These are phyloP conservation scores for Kuraishia capsulata DNA, from an alignment of 805 yeast species.

Conservation along the genomic window DNA sequence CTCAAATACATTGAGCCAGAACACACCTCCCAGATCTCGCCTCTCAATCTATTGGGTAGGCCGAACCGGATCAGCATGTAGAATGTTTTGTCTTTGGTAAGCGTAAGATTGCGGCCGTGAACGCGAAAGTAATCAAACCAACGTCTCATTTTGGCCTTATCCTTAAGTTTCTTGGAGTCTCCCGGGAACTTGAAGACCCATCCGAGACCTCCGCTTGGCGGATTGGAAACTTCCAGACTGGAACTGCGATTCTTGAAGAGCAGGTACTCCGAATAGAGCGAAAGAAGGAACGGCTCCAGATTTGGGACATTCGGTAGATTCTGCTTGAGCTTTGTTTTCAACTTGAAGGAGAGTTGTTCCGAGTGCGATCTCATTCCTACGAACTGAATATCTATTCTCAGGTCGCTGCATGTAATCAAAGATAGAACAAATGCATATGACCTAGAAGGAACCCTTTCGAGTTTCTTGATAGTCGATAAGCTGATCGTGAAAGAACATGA, in stretches of 20 bases:
- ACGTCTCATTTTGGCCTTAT: conserved; percentile 75
- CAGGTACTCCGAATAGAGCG: conserved; percentile 81
- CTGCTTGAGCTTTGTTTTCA: conserved; percentile 52
- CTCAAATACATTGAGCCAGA: conserved; percentile 79
- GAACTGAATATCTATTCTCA: conserved; percentile 58
- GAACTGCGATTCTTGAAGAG: conserved; percentile 47
- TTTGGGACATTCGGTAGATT: conserved; percentile 55
- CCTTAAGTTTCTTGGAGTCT: conserved; percentile 64
- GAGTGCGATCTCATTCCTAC: conserved; percentile 73
- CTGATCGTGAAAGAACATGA: conserved; percentile 66
- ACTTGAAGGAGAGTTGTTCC: conserved; percentile 66
- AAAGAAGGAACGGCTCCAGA: conserved; percentile 54
- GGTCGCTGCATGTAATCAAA: conserved; percentile 58
- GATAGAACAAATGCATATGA: conserved; percentile 71
- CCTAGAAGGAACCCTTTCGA: conserved; percentile 75
- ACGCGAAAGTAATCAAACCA: conserved; percentile 89
- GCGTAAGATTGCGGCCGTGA: conserved; percentile 77
- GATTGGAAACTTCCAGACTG: conserved; percentile 31
- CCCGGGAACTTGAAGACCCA: conserved; percentile 84
- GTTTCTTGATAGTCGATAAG: conserved; percentile 69
- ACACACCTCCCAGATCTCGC: conserved; percentile 92
- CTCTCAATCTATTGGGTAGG: conserved; percentile 86
- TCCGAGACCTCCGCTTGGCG: conserved; percentile 85
- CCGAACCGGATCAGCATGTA: conserved; percentile 84
- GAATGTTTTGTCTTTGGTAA: conserved; percentile 67